Conservation (phyloP, 1,139 yeast species). For the Candida labiduridarum region DNA sequence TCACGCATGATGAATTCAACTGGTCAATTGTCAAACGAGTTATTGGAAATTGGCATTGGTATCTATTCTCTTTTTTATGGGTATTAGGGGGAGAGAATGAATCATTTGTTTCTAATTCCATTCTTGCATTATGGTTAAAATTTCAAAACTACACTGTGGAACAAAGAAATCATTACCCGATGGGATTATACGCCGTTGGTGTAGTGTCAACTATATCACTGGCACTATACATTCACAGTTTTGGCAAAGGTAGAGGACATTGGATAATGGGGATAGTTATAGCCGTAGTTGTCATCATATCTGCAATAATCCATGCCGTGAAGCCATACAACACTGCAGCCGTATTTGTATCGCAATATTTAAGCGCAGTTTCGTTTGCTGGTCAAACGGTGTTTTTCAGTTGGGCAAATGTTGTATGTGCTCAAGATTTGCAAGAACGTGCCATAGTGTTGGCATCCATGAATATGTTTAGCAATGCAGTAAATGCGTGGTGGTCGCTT, state of each 20-base stretch:
- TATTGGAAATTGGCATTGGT: slow-evolving; percentile 61
- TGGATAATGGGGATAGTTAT: slow-evolving; percentile 44
- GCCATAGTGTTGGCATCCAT: slow-evolving; percentile 61
- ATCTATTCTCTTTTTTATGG: slow-evolving; percentile 57
- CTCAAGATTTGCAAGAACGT: slow-evolving; percentile 56
- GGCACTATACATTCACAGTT: slow-evolving; percentile 50
- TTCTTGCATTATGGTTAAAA: slow-evolving; percentile 55
- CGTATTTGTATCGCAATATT: slow-evolving; percentile 56
- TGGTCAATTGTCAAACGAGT: slow-evolving; percentile 50
- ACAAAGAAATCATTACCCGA: slow-evolving; percentile 56
- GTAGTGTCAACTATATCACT: slow-evolving; percentile 46
- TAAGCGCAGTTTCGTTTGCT: slow-evolving; percentile 55
- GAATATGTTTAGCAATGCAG: slow-evolving; percentile 66
- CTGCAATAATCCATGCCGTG: slow-evolving; percentile 37
- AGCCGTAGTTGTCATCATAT: slow-evolving; percentile 39
- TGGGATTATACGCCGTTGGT: slow-evolving; percentile 60
- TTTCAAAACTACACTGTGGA: slow-evolving; percentile 45
- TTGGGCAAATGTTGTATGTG: slow-evolving; percentile 61
- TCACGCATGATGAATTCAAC: slow-evolving; percentile 33
- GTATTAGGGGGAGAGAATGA: slow-evolving; percentile 63
- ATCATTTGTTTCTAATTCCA: slow-evolving; percentile 53
- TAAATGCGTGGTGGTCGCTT: slow-evolving; percentile 66
- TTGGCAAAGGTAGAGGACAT: slow-evolving; percentile 51
- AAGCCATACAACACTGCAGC: slow-evolving; percentile 7
- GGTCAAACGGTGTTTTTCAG: slow-evolving; percentile 62